A percentile compares a stretch with the other conserved stretches of the same genome.
phyloP scores from a whole-genome alignment of 768 basidiomycete genomes.

The Dioszegia aurantiaca region DNA sequence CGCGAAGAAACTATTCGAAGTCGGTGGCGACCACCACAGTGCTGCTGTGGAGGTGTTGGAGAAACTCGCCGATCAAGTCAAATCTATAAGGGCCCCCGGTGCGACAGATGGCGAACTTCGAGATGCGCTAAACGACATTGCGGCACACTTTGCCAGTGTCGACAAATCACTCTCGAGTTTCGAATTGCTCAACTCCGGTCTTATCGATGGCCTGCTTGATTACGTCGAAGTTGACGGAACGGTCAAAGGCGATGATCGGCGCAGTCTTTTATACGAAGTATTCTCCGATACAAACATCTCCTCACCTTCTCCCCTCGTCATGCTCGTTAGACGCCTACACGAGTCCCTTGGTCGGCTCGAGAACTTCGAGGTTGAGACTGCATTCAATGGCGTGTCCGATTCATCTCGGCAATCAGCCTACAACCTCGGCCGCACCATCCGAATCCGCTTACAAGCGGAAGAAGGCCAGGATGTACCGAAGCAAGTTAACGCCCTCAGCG shows the following conservation, averaged over 20 bases:
- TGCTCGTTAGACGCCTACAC: slow-evolving; percentile 91
- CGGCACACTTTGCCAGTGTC: slow-evolving; percentile 68
- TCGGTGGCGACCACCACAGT: slow-evolving; percentile 54
- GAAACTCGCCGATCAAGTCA: slow-evolving; percentile 62
- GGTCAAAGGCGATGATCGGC: slow-evolving; percentile 65
- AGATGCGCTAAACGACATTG: slow-evolving; percentile 69
- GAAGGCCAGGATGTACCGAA: slow-evolving; percentile 86
- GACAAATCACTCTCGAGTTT: slow-evolving; percentile 80
- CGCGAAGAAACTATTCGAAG: slow-evolving; percentile 65
- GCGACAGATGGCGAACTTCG: slow-evolving; percentile 65
- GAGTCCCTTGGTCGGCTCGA: slow-evolving; percentile 95
- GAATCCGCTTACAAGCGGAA: slow-evolving; percentile 81
- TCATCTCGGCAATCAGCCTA: slow-evolving; percentile 72
- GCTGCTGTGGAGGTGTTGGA: slow-evolving; percentile 61
- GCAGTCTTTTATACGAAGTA: slow-evolving; percentile 74
- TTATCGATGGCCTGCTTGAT: slow-evolving; percentile 78
- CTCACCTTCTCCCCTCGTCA: slow-evolving; percentile 64
- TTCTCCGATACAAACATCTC: slow-evolving; percentile 58
- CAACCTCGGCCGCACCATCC: slow-evolving; percentile 84
- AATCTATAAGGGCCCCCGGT: slow-evolving; percentile 60
- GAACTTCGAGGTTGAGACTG: slow-evolving; percentile 88
- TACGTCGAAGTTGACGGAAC: slow-evolving; percentile 71
- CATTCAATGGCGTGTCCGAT: slow-evolving; percentile 61
- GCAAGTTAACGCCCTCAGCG: slow-evolving; percentile 73
- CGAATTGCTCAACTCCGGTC: slow-evolving; percentile 87